A percentile compares a stretch with the other conserved stretches of the same genome.
These are phyloP conservation scores for Neofusicoccum ribis DNA, from an alignment of 2,329 filamentous ascomycete species.

Conservation along the genomic window DNA sequence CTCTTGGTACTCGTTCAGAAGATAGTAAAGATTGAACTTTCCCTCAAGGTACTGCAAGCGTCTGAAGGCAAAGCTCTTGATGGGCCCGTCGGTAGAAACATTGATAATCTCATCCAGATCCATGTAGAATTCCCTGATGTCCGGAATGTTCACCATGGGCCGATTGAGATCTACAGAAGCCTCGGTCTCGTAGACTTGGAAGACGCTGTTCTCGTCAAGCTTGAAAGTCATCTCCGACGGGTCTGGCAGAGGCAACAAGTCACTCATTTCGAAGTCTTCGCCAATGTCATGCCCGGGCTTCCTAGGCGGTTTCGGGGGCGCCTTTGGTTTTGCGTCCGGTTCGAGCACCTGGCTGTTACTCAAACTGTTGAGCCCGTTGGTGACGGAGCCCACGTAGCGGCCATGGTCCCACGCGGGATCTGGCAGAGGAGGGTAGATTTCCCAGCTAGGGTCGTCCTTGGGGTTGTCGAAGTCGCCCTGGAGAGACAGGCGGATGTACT, in stretches of 20 bases:
- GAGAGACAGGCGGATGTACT: slow-evolving; percentile 82
- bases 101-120: slow-evolving; percentile 84
- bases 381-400: slow-evolving; percentile 36
- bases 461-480: slow-evolving; percentile 85
- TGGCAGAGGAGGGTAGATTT: slow-evolving; percentile 86
- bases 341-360: slow-evolving; percentile 39
- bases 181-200: slow-evolving; percentile 81
- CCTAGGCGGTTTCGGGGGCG: slow-evolving; percentile 56
- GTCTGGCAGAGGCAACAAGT: slow-evolving; percentile 72
- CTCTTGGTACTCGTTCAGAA: slow-evolving; percentile 96
- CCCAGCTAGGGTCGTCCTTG: slow-evolving; percentile 79
- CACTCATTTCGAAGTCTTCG: slow-evolving; percentile 83
- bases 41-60: slow-evolving; percentile 93
- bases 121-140: slow-evolving; percentile 92
- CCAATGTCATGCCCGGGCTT: slow-evolving; percentile 91
- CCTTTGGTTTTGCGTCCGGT: slow-evolving; percentile 27
- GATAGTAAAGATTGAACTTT: slow-evolving; percentile 91
- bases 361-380: slow-evolving; percentile 33
- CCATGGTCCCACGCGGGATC: slow-evolving; percentile 83
- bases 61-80: slow-evolving; percentile 95
- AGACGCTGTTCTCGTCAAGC: slow-evolving; percentile 83
- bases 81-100: slow-evolving; percentile 92
- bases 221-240: slow-evolving; percentile 71
- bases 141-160: slow-evolving; percentile 82
- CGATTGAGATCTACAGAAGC: slow-evolving; percentile 61